Percentiles rank a stretch among this genome's conserved stretches.
Evolutionary conservation across 1,139 yeast species (phyloP).

Genomic region (Candida frijolesensis): DNA sequence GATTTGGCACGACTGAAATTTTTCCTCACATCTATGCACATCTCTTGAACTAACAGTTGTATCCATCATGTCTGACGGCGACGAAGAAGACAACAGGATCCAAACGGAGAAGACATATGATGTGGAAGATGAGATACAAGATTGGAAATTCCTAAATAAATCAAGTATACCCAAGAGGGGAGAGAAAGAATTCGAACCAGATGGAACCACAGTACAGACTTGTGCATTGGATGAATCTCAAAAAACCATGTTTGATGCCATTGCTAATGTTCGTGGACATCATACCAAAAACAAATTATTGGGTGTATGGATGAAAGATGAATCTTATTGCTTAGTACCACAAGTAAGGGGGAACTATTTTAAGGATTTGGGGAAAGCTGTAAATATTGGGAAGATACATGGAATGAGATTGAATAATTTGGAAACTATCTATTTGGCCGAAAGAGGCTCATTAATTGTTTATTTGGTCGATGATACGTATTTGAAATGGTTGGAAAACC

Average conservation of each 20-base stretch:
- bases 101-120: slow-evolving; percentile 12
- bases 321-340: slow-evolving; percentile 48
- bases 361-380: slow-evolving; percentile 67
- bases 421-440: slow-evolving; percentile 77
- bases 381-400: slow-evolving; percentile 23
- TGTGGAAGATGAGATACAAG: slow-evolving; percentile 65
- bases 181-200: slow-evolving; percentile 86
- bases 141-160: slow-evolving; percentile 57
- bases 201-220: slow-evolving; percentile 66
- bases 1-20: neutral
- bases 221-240: slow-evolving; percentile 56
- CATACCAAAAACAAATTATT: slow-evolving; percentile 49
- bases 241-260: slow-evolving; percentile 72
- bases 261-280: slow-evolving; percentile 61
- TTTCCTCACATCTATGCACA: neutral
- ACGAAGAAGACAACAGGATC: slow-evolving; percentile 11
- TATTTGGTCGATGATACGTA: slow-evolving; percentile 33
- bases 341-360: slow-evolving; percentile 74
- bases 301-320: slow-evolving; percentile 49
- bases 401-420: slow-evolving; percentile 54
- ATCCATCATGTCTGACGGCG: slow-evolving; percentile 3
- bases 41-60: neutral
- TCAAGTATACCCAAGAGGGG: slow-evolving; percentile 63
- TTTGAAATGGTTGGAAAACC: slow-evolving; percentile 18
- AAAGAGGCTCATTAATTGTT: slow-evolving; percentile 77